Conservation (phyloP, 2,329 filamentous ascomycete species). For the Diaporthe australafricana region DNA sequence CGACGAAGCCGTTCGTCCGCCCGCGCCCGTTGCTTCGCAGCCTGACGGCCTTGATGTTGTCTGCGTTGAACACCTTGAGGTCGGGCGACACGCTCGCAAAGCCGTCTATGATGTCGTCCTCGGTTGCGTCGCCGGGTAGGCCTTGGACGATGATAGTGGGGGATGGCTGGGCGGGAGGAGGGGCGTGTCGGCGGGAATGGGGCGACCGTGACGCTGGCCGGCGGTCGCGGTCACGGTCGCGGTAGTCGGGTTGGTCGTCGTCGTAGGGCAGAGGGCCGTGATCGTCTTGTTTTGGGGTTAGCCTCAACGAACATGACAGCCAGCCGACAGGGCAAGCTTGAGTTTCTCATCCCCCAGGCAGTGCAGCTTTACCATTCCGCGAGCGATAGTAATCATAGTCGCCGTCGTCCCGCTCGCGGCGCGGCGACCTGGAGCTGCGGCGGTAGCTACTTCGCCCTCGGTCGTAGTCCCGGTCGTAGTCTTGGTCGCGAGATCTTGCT, state of each 20-base stretch:
- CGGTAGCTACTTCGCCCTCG: conserved; percentile 39
- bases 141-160: conserved; percentile 64
- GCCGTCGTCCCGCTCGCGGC: conserved; percentile 40
- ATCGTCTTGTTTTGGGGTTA: conserved; percentile 37
- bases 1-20: conserved; percentile 52
- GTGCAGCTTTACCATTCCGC: conserved; percentile 55
- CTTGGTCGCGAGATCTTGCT: conserved; percentile 46
- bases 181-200: conserved; percentile 23
- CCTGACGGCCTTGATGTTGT: conserved; percentile 37
- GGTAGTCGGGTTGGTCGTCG: conserved; percentile 30
- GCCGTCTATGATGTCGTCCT: conserved; percentile 53
- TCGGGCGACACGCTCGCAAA: conserved; percentile 38
- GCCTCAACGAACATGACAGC: conserved; percentile 31
- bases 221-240: conserved; percentile 12
- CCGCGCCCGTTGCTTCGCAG: conserved; percentile 41
- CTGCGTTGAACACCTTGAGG: conserved; percentile 36
- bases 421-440: conserved; percentile 37
- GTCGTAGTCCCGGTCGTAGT: conserved; percentile 40
- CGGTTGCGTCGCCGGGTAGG: conserved; percentile 59
- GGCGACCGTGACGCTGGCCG: conserved; percentile 31
- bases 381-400: conserved; percentile 56
- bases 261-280: conserved; percentile 36
- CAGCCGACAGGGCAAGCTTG: conserved; percentile 10
- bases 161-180: conserved; percentile 40
- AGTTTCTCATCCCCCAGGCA: conserved; percentile 30